phyloP scores from a whole-genome alignment of 371 early-diverging fungal species.

The Lichtheimia ramosa region DNA sequence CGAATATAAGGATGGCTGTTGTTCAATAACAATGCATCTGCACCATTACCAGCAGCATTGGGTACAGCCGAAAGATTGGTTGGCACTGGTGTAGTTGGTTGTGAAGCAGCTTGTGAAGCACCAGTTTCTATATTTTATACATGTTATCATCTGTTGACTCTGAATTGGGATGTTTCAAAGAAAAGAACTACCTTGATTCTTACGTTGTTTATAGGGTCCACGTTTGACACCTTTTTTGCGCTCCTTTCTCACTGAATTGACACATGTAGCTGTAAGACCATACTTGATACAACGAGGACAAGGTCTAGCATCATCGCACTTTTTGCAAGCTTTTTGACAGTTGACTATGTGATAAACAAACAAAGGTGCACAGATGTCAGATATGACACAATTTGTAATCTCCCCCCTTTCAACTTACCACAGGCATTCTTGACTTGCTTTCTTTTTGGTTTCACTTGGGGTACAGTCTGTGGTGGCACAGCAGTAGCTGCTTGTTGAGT shows the following conservation, averaged over 20 bases:
- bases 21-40: not conserved
- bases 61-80: conserved; percentile 2
- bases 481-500: conserved; percentile 2
- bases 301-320: conserved; percentile 87
- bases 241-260: conserved; percentile 80
- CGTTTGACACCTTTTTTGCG: conserved; percentile 84
- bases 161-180: conserved; percentile 2
- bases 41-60: not conserved
- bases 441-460: conserved; percentile 35
- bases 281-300: conserved; percentile 84
- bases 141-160: too few species aligned
- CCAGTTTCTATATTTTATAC: too few species aligned
- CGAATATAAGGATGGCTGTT: not conserved
- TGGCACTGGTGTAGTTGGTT: conserved; percentile 10
- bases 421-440: conserved; percentile 88
- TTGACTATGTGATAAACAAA: conserved; percentile 57
- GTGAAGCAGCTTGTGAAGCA: not conserved
- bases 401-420: conserved; percentile 39
- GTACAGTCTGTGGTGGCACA: not conserved
- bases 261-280: conserved; percentile 71
- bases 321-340: conserved; percentile 92
- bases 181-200: conserved; percentile 18
- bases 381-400: not conserved
- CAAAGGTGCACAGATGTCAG: not conserved
- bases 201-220: conserved; percentile 74